Evolutionary conservation across 768 basidiomycete species (phyloP).

Genomic region (Russula virescens): DNA sequence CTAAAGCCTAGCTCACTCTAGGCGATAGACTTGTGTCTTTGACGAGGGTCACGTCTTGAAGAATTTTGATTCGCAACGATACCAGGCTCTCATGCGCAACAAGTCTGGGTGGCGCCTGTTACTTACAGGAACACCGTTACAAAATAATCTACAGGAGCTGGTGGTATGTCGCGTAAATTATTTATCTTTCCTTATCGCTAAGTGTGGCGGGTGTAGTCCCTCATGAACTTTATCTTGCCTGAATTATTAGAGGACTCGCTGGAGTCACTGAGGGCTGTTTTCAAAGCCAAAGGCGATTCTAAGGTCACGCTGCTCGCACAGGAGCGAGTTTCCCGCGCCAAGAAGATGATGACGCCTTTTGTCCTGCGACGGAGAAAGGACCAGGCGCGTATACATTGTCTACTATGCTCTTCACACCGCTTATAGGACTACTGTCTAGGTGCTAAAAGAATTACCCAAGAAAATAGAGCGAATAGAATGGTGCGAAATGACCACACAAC

Average conservation of each 20-base stretch:
- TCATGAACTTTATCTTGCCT: constrained; percentile 97
- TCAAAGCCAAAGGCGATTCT: constrained; percentile 94
- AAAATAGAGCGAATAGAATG: constrained; percentile 93
- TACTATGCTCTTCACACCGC: neutral
- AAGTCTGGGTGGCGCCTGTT: constrained; percentile 85
- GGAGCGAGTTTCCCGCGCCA: constrained; percentile 89
- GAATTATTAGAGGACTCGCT: constrained; percentile 77
- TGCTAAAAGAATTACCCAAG: constrained; percentile 86
- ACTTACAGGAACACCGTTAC: constrained; percentile 92
- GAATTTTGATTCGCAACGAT: constrained; percentile 96
- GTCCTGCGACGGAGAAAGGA: constrained; percentile 96
- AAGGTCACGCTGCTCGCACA: constrained; percentile 84
- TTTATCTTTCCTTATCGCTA: neutral
- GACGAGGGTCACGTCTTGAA: constrained; percentile 98
- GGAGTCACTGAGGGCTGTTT: constrained; percentile 82
- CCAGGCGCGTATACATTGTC: constrained; percentile 47
- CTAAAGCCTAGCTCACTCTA: neutral
- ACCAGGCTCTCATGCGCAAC: constrained; percentile 81
- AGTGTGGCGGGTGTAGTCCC: constrained; percentile 49
- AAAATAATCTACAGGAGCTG: constrained; percentile 85
- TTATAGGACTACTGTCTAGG: constrained; percentile 39
- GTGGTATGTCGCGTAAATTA: constrained; percentile 52
- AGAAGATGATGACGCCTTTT: constrained; percentile 99
- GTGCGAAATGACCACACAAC: constrained; percentile 86
- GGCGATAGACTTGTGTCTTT: constrained; percentile 75